Conservation (phyloP, 2,329 filamentous ascomycete species). For the Raffaelea arxii region DNA sequence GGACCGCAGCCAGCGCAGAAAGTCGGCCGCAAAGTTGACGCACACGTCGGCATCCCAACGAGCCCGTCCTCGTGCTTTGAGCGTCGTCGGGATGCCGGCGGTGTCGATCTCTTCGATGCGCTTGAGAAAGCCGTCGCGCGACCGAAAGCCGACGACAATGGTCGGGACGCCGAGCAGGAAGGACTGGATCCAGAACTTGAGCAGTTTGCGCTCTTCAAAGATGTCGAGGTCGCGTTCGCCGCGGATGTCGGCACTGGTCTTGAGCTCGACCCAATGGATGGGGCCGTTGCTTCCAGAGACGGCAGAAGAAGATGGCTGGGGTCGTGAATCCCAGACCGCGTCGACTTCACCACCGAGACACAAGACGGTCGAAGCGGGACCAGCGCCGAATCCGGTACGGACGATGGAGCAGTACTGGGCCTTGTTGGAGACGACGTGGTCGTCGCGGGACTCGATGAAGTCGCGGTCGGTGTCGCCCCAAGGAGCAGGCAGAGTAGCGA, state of each 20-base stretch:
- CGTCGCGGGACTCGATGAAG: constrained; percentile 67
- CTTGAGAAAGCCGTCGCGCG: constrained; percentile 58
- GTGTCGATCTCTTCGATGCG: constrained; percentile 73
- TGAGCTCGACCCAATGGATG: constrained; percentile 90
- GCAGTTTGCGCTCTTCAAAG: constrained; percentile 82
- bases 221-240: constrained; percentile 58
- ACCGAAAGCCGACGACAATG: constrained; percentile 84
- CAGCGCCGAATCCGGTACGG: constrained; percentile 72
- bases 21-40: constrained; percentile 75
- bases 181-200: constrained; percentile 95
- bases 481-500: constrained; percentile 63
- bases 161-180: constrained; percentile 89
- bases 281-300: constrained; percentile 43
- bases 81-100: constrained; percentile 63
- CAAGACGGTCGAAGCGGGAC: too few relatives aligned
- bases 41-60: constrained; percentile 86
- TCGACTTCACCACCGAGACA: constrained; percentile 92
- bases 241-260: constrained; percentile 69
- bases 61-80: constrained; percentile 53
- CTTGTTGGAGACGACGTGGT: constrained; percentile 71
- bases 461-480: constrained; percentile 67
- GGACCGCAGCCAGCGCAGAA: constrained; percentile 62
- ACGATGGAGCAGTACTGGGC: constrained; percentile 95
- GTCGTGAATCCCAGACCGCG: constrained; percentile 46
- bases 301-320: not conserved